phyloP scores from a whole-genome alignment of 495 filamentous ascomycete species.

The Podospora fimiseda region DNA sequence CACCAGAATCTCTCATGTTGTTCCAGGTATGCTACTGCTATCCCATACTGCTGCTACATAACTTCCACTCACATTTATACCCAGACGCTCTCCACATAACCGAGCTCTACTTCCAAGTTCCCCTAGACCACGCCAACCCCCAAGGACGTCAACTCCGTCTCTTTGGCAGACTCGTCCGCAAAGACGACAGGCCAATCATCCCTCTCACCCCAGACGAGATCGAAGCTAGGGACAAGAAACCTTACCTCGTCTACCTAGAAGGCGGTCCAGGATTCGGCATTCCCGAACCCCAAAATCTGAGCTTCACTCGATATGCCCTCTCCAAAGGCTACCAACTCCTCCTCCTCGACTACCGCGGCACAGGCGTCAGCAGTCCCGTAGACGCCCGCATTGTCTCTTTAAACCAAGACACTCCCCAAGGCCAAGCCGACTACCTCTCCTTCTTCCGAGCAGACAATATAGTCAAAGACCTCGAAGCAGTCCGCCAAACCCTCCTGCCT shows the following conservation, averaged over 20 bases:
- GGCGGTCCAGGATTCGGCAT: slow-evolving; percentile 78
- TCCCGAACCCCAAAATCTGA: slow-evolving; percentile 61
- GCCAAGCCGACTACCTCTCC: slow-evolving; percentile 76
- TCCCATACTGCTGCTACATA: no score
- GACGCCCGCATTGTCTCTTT: slow-evolving; percentile 62
- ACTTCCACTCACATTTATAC: background rate
- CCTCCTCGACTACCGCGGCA: slow-evolving; percentile 82
- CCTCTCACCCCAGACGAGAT: slow-evolving; percentile 23
- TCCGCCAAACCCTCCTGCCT: no score
- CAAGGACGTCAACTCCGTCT: slow-evolving; percentile 55
- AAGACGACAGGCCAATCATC: slow-evolving; percentile 55
- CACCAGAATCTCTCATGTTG: slow-evolving; percentile 16
- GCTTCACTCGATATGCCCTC: slow-evolving; percentile 61
- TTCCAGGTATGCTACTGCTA: slow-evolving; percentile 22
- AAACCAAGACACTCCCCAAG: slow-evolving; percentile 52
- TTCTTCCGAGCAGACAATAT: slow-evolving; percentile 84
- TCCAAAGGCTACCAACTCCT: slow-evolving; percentile 80
- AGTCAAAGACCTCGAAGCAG: slow-evolving; percentile 82
- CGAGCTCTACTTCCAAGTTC: slow-evolving; percentile 82
- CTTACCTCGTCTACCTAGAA: slow-evolving; percentile 55
- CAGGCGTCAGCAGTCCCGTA: slow-evolving; percentile 74
- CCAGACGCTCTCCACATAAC: slow-evolving; percentile 68
- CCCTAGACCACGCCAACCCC: slow-evolving; percentile 65
- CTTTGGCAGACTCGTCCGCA: slow-evolving; percentile 68
- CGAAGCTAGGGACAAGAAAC: slow-evolving; percentile 41